Evolutionary conservation across 2,329 filamentous ascomycete species (phyloP).

Genomic region (Mollisiaceae sp.): DNA sequence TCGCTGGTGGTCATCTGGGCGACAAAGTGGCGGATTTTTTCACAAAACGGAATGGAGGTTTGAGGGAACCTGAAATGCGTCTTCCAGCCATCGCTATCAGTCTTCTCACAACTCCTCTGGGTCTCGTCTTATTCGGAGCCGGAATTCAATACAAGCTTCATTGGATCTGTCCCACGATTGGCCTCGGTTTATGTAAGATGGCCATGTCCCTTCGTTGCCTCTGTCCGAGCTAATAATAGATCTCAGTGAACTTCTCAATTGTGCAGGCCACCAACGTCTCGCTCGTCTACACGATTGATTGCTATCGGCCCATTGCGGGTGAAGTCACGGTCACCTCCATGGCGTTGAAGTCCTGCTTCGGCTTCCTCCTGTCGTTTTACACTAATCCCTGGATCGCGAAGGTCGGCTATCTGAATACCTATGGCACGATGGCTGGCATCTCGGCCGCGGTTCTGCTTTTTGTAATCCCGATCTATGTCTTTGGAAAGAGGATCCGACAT

Average conservation of each 20-base stretch:
- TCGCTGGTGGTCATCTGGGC: constrained; percentile 23
- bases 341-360: constrained; percentile 63
- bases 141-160: constrained; percentile 53
- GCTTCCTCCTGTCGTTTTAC: constrained; percentile 64
- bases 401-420: constrained; percentile 56
- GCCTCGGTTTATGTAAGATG: constrained; percentile 57
- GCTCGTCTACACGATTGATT: constrained; percentile 62
- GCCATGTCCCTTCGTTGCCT: no score
- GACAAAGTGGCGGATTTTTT: constrained; percentile 41
- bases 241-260: constrained; percentile 62
- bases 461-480: no score
- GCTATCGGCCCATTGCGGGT: constrained; percentile 61
- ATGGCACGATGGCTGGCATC: constrained; percentile 63
- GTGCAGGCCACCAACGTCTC: constrained; percentile 60
- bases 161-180: constrained; percentile 62
- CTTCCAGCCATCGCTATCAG: constrained; percentile 58
- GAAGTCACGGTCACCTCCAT: constrained; percentile 59
- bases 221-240: no score
- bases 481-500: no score
- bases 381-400: constrained; percentile 61
- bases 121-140: constrained; percentile 53
- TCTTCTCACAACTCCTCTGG: constrained; percentile 54
- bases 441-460: constrained; percentile 51
- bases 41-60: constrained; percentile 58
- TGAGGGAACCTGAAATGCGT: constrained; percentile 66